phyloP scores from a whole-genome alignment of 768 basidiomycete species.

The Russula sp. region DNA sequence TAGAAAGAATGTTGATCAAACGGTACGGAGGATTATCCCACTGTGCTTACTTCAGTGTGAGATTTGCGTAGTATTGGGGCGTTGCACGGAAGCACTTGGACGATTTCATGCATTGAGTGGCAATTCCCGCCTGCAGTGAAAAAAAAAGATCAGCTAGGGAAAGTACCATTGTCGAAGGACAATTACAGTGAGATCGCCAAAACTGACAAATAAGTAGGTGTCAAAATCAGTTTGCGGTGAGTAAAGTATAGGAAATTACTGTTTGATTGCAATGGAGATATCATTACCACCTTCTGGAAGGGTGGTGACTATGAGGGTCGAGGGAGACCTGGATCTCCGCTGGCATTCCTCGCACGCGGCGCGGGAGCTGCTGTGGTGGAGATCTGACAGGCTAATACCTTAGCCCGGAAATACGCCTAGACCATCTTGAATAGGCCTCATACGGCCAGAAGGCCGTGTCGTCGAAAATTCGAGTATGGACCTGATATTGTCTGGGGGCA shows the following conservation, averaged over 20 bases:
- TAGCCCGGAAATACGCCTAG: constrained; percentile 34
- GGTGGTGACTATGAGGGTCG: constrained; percentile 7
- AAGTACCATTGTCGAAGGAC: background rate
- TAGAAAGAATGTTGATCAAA: constrained; percentile 24
- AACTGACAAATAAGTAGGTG: background rate
- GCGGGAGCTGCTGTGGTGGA: constrained; percentile 38
- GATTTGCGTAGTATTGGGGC: constrained; percentile 72
- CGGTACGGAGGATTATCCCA: background rate
- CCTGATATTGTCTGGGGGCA: background rate
- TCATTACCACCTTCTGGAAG: constrained; percentile 45
- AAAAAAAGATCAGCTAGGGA: background rate
- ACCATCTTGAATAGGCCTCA: constrained; percentile 45
- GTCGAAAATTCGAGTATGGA: constrained; percentile 44
- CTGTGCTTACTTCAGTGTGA: constrained; percentile 58
- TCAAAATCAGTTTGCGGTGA: background rate
- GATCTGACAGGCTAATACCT: background rate
- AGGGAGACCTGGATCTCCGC: constrained; percentile 30
- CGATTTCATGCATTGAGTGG: constrained; percentile 70
- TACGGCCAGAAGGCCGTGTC: constrained; percentile 48
- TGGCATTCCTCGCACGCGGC: constrained; percentile 41
- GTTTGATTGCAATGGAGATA: constrained; percentile 69
- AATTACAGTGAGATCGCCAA: constrained; percentile 8
- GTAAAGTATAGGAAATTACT: constrained; percentile 42
- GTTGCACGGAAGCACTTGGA: constrained; percentile 58
- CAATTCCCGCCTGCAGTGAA: constrained; percentile 46